Conservation (phyloP, 495 filamentous ascomycete species). For the Neurospora tetraspora region DNA sequence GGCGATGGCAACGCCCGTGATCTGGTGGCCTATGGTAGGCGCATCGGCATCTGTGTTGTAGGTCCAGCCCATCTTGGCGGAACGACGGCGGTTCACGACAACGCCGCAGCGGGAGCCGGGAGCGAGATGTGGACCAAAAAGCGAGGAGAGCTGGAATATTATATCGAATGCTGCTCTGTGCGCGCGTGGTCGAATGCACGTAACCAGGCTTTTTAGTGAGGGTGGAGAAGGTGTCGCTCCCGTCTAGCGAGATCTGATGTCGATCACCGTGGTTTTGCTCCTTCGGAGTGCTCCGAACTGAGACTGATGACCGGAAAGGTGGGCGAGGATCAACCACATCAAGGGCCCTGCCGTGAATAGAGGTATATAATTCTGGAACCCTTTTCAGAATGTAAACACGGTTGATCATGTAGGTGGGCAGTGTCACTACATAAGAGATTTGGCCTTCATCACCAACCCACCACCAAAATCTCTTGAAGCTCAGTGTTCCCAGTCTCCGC, state of each 20-base stretch:
- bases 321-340: not conserved
- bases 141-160: not conserved
- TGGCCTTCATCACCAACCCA: not conserved
- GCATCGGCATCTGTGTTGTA: constrained; percentile 28
- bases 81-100: not conserved
- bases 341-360: not conserved
- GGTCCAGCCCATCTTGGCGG: constrained; percentile 29
- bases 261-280: not conserved
- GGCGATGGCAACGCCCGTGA: constrained; percentile 21
- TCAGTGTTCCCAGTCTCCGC: not conserved
- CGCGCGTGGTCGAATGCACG: not conserved
- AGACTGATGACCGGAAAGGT: not conserved
- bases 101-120: not conserved
- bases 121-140: not conserved
- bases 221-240: not conserved
- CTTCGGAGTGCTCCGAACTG: not conserved
- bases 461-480: not conserved
- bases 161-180: not conserved
- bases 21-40: constrained; percentile 24
- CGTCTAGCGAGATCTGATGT: not conserved
- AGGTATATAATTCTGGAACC: not conserved
- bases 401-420: not conserved
- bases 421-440: not conserved
- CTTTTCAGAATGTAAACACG: not conserved
- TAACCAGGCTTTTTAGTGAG: not conserved